phyloP scores from a whole-genome alignment of 441 rosid species.

The Pelargonium australe region DNA sequence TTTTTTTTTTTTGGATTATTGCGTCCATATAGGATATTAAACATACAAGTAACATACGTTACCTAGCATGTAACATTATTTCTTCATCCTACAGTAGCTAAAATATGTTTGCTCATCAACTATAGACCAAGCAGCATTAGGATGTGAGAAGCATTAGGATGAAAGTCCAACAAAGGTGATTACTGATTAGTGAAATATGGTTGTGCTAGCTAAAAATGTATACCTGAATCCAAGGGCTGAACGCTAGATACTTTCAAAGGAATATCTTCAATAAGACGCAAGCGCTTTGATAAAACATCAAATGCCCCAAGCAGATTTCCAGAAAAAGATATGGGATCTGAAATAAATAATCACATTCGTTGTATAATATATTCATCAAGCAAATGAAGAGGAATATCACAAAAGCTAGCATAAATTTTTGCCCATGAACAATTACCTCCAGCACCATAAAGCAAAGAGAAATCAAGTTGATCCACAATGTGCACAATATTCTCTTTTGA shows the following conservation, averaged over 20 bases:
- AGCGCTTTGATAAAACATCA: slow-evolving; percentile 65
- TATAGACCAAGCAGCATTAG: background rate
- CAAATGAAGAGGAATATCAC: background rate
- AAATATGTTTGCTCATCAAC: background rate
- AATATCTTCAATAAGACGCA: slow-evolving; percentile 62
- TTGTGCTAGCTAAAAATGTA: slow-evolving; percentile 6
- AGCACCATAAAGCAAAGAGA: slow-evolving; percentile 57
- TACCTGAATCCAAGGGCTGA: slow-evolving; percentile 86
- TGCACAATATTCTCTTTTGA: slow-evolving; percentile 45
- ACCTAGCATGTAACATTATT: background rate
- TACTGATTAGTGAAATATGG: background rate
- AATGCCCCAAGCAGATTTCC: slow-evolving; percentile 51
- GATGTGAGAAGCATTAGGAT: background rate
- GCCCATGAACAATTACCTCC: slow-evolving; percentile 39
- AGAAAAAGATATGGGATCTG: slow-evolving; percentile 68
- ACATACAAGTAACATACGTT: background rate
- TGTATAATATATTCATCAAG: background rate
- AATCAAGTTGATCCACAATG: slow-evolving; percentile 87
- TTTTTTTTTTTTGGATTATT: too few species aligned
- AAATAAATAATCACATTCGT: slow-evolving; percentile 15
- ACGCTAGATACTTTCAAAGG: slow-evolving; percentile 79
- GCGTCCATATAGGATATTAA: background rate
- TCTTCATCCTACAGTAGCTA: too few species aligned
- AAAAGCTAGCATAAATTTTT: slow-evolving; percentile 10
- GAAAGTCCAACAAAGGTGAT: background rate